Percentiles rank a stretch among this genome's conserved stretches.
Conservation (phyloP, 208 protist species). For the Acanthamoeba healyi region DNA sequence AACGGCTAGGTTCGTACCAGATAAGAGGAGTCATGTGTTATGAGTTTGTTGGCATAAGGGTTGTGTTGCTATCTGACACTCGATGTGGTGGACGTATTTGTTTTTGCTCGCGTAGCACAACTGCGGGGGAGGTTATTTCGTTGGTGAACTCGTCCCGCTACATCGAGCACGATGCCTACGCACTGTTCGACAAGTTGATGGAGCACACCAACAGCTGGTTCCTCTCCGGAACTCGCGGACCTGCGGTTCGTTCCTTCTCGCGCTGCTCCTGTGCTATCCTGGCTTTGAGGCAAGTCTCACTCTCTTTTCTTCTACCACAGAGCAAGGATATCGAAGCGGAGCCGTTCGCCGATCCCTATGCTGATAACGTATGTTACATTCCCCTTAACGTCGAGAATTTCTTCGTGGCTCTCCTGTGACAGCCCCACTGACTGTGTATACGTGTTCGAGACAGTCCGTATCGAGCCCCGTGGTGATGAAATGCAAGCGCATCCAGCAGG, state of each 20-base stretch:
- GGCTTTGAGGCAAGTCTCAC: neutral
- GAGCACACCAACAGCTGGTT: conserved; percentile 80
- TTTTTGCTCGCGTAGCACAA: neutral
- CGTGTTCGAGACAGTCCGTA: neutral
- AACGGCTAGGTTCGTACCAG: neutral
- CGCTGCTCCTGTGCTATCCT: neutral
- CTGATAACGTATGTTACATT: conserved; percentile 2
- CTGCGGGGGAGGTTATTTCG: neutral
- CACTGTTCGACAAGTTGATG: conserved; percentile 83
- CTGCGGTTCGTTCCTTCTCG: neutral
- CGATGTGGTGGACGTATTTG: too few species aligned
- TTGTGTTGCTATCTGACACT: too few species aligned
- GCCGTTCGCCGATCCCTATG: neutral
- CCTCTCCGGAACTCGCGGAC: conserved; percentile 2
- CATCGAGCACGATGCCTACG: conserved; percentile 85
- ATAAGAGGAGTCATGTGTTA: too few species aligned
- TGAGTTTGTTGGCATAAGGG: too few species aligned
- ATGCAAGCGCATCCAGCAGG: conserved; percentile 85
- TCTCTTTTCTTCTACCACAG: neutral
- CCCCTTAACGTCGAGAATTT: too few species aligned
- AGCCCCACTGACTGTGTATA: neutral
- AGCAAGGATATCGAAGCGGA: neutral
- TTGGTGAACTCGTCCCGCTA: conserved; percentile 75
- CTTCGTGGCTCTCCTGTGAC: too few species aligned
- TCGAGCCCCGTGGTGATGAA: conserved; percentile 56